Evolutionary conservation across 2,329 filamentous ascomycete species (phyloP).

Genomic region (Septoria petroselini): DNA sequence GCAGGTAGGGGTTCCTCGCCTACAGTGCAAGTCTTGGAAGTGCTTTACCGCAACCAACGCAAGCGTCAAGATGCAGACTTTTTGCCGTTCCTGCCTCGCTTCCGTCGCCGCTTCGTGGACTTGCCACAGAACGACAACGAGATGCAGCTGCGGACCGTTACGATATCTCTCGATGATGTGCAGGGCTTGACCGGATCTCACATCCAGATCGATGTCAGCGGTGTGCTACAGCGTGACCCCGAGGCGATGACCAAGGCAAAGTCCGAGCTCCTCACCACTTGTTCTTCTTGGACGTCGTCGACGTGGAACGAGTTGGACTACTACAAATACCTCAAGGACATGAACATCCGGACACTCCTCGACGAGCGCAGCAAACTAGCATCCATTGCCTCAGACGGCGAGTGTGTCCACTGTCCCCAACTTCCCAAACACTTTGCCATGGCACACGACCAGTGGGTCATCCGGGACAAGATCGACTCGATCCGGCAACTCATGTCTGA

Average conservation of each 20-base stretch:
- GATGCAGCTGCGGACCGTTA: conserved; percentile 64
- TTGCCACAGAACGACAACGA: conserved; percentile 65
- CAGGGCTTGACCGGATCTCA: conserved; percentile 77
- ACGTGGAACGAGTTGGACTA: conserved; percentile 85
- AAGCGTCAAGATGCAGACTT: conserved; percentile 78
- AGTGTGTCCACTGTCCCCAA: conserved; percentile 66
- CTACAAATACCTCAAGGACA: conserved; percentile 69
- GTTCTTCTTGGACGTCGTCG: conserved; percentile 68
- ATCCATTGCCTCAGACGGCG: conserved; percentile 59
- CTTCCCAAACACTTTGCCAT: conserved; percentile 94
- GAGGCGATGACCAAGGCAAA: conserved; percentile 60
- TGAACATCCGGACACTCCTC: conserved; percentile 75
- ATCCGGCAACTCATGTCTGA: conserved; percentile 88
- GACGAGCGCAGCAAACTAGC: conserved; percentile 66
- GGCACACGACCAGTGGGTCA: conserved; percentile 94
- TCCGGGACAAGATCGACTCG: conserved; percentile 87
- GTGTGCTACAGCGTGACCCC: conserved; percentile 41
- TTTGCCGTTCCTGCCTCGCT: conserved; percentile 73
- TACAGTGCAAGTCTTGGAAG: conserved; percentile 73
- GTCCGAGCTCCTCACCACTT: conserved; percentile 65
- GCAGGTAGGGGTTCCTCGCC: conserved; percentile 64
- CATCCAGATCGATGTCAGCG: conserved; percentile 41
- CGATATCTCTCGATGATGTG: conserved; percentile 72
- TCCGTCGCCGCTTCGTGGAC: conserved; percentile 64
- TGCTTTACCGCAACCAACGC: conserved; percentile 61